A percentile compares a stretch with the other conserved stretches of the same genome.
phyloP scores from a whole-genome alignment of 83 land plant species.

The Diphasiastrum complanatum region DNA sequence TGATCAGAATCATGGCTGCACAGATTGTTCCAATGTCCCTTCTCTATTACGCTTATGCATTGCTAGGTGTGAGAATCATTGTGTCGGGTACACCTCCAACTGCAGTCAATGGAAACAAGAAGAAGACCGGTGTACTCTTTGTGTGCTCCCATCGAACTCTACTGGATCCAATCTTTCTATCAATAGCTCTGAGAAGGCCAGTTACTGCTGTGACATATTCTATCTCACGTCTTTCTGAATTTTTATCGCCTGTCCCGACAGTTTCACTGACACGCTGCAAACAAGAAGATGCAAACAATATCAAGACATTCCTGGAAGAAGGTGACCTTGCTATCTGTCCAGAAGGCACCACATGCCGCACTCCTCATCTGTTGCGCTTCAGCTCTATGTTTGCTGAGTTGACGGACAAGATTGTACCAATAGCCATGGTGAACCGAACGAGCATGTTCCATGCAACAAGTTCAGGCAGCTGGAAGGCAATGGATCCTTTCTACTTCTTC shows the following conservation, averaged over 20 bases:
- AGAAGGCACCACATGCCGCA: slow-evolving; percentile 10
- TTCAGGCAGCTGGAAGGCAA: slow-evolving; percentile 4
- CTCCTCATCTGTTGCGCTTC: slow-evolving; percentile 3
- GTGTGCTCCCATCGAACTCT: slow-evolving; percentile 12
- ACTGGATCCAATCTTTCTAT: slow-evolving; percentile 3
- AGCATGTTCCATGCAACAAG: slow-evolving; percentile 1
- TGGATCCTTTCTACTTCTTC: slow-evolving; percentile 11
- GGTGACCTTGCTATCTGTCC: slow-evolving; percentile 4
- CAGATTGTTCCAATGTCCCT: neutral
- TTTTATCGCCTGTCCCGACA: neutral
- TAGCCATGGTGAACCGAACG: neutral
- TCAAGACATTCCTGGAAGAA: neutral
- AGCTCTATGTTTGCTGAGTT: slow-evolving; percentile 10
- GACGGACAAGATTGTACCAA: slow-evolving; percentile 5
- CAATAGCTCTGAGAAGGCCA: neutral
- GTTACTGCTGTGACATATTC: slow-evolving; percentile 8
- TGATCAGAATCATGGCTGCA: neutral
- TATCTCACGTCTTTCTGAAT: neutral
- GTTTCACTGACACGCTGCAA: neutral
- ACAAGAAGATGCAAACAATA: neutral
- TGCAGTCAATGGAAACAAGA: no score
- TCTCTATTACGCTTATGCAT: neutral
- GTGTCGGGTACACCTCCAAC: neutral
- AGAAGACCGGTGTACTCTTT: slow-evolving; percentile 3
- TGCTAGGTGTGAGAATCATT: slow-evolving; percentile 1